Evolutionary conservation across 139 green algal species (phyloP), one percentile per base, ranked within the genome.

Genomic region (Axilococcus clingmanii): DNA sequence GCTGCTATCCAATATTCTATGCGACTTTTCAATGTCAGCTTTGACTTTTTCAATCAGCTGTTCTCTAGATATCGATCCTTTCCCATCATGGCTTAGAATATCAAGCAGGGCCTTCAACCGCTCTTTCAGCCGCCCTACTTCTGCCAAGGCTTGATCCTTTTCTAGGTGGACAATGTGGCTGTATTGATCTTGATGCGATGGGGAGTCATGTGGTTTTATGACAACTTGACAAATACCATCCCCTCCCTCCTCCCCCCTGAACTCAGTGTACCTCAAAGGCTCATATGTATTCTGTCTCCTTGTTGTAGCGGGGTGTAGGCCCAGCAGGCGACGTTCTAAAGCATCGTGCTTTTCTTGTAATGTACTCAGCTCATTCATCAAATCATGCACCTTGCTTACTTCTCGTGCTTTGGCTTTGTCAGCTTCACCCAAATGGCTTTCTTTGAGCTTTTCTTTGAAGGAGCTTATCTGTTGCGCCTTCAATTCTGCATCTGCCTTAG

Each of bases 1-100:
- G 28, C 59, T 75, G 32, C 55, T 71, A 16, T 77, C 40, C 20
- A 52, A 35, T 29, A 63, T 64, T 27, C 64, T 65, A 22, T 65
- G 75, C 5, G 75, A 59, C 53, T 75, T 74, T 53, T 88, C 80
- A 53, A 93, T 48, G 4, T 77, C 82, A 2, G 44, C 40, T 55
- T 85, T 82, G 7, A 93, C 66, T 48, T 69, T n/a, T n/a, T n/a
- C n/a, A n/a, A 81, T 14, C 35, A 52, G 4, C 87, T 62, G 1
- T 71, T 85, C 30, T 55, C 67, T 61, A 85, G 24, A 31, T 89
- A 67, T 73, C 86, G 74, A 33, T 63, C 59, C 66, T 87, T 76
- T 14, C 70, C 30, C 42, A 1, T 11, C 31, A 20, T 67, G 37
- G 4, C 19, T 7, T 3, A 42, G 33, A n/a, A 31, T 7, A 7